Conservation (phyloP, 2,329 filamentous ascomycete species). For the Thelonectria rubi region DNA sequence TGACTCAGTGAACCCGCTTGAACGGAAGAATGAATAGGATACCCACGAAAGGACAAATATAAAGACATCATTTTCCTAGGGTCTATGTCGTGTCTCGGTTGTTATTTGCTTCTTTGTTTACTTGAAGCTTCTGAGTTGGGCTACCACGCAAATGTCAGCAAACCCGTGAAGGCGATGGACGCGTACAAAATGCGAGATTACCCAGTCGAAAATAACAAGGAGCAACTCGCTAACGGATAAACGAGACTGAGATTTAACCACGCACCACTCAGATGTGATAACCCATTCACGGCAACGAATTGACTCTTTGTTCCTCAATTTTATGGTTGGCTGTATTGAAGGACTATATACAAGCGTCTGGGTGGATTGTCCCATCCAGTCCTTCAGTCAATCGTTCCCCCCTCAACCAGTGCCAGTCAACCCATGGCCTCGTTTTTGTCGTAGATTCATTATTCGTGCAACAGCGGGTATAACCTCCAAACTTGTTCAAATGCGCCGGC, state of each 20-base stretch:
- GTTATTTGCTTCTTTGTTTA: no score
- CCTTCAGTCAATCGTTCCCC: constrained; percentile 2
- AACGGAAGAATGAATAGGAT: no score
- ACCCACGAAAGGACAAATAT: no score
- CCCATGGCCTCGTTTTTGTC: constrained; percentile 28
- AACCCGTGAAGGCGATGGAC: no score
- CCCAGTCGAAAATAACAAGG: not conserved
- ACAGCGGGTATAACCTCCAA: constrained; percentile 35
- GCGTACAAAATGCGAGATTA: no score
- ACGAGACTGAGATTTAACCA: not conserved
- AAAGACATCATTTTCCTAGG: no score
- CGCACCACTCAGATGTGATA: not conserved
- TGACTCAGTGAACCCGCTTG: no score
- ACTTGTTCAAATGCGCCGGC: constrained; percentile 30
- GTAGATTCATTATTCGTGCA: constrained; percentile 38
- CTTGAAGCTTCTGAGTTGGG: no score
- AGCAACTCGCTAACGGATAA: not conserved
- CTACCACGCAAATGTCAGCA: no score
- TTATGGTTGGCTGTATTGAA: not conserved
- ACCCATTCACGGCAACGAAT: not conserved
- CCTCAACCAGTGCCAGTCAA: constrained; percentile 18
- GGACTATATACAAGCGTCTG: not conserved
- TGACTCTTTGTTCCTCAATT: not conserved
- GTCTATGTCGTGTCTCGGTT: no score
- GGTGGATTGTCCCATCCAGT: not conserved